Base-by-base conservation (phyloP, 2,329 filamentous ascomycete genomes). In the Paracoccidioides lutzii region DNA sequence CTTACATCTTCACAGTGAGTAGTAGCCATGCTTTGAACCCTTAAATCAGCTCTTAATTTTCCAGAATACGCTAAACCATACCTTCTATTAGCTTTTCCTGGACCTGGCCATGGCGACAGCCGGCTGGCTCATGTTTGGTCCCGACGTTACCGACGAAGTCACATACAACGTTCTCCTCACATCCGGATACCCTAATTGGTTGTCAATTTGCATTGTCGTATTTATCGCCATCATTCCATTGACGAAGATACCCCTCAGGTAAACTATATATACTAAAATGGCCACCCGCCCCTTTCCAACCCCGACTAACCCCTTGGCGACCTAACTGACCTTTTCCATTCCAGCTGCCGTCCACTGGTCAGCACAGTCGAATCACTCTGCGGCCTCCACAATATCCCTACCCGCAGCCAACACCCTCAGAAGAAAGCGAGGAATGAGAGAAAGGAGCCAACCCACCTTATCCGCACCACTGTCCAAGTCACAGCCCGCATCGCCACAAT, bases 41-140 rank as follows among this genome's bases (percentile, higher is more conserved):
- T 33, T 22, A 53, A 41, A 40, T n/a, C 14, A 22, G 22, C 22
- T 45, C 38, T 28, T 4, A 52, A 30, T 4, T 32, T 42, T 12
- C 43, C 10, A 56, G 9, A 51, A 45, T 22, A 54, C 57, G 63
- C 58, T 64, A 46, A 38, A 28, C 43, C 1, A 37, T 30, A 41
- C 51, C 54, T 37, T 55, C 41, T 22, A 52, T 22, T 55, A 87
- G 82, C 91, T 88, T 68, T 66, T 88, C 22, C 79, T 97, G 10
- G 91, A 97, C 68, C 78, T 85, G 32, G 80, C 83, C 48, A 90
- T 95, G 67, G 90, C 89, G 32, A 80, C 93, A 46, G 81, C 87
- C 9, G 91, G 93, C 42, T 80, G 93, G 57, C 78, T 96, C 60
- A 97, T 98, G 91, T 98, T 96, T 69, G 91, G 91, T 58, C 87